Evolutionary conservation across 2,329 filamentous ascomycete genomes (phyloP).

Genomic region (Diaporthe caulivora): DNA sequence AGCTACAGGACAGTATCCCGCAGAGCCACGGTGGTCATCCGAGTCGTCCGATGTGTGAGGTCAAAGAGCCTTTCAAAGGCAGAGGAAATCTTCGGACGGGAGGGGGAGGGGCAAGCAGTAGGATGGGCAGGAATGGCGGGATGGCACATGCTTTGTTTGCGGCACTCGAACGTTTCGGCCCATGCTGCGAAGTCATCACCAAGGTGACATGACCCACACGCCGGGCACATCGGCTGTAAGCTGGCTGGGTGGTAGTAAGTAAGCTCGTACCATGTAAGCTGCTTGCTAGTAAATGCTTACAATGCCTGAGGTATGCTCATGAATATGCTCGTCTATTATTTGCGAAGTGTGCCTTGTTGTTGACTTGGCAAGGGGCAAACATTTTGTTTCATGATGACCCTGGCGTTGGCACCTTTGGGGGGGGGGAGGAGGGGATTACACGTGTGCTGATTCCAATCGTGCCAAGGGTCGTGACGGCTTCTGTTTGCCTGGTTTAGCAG

Average conservation of each 20-base stretch:
- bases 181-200: slow-evolving; percentile 14
- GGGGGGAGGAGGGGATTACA: too few species aligned
- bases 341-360: not conserved
- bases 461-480: slow-evolving; percentile 18
- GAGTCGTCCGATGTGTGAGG: slow-evolving; percentile 8
- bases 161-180: slow-evolving; percentile 28
- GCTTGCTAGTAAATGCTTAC: not conserved
- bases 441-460: not conserved
- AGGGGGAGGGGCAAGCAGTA: not conserved
- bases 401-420: slow-evolving; percentile 4
- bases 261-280: not conserved
- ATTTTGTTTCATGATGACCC: slow-evolving; percentile 12
- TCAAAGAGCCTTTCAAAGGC: slow-evolving; percentile 2
- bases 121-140: slow-evolving; percentile 5
- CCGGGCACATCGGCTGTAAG: slow-evolving; percentile 2
- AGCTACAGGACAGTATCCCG: not conserved
- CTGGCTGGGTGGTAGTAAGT: not conserved
- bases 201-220: slow-evolving; percentile 25
- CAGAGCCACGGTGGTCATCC: slow-evolving; percentile 2
- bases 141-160: slow-evolving; percentile 25
- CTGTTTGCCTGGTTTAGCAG: not conserved
- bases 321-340: not conserved
- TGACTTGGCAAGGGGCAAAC: slow-evolving; percentile 4
- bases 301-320: not conserved
- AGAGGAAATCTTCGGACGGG: slow-evolving; percentile 19